Conservation (phyloP, 495 filamentous ascomycete genomes). For the Thermochaetoides thermophila region DNA sequence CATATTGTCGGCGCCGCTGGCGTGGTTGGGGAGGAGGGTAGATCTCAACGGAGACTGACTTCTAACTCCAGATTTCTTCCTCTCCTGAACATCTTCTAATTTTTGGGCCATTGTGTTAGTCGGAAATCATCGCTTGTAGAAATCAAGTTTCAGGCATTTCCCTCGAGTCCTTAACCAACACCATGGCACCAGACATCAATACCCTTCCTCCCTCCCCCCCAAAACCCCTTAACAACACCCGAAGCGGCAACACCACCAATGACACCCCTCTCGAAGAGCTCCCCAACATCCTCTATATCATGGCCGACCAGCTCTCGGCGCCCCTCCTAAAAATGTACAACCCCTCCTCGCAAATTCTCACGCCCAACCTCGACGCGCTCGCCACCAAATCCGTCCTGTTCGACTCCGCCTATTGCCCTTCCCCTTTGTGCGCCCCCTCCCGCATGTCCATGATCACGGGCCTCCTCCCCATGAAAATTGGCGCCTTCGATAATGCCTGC, state of each 20-base stretch:
- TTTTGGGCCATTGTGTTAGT: no score
- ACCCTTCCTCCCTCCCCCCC: constrained; percentile 28
- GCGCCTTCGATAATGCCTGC: constrained; percentile 74
- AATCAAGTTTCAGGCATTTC: no score
- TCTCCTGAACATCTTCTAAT: no score
- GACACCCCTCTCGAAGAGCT: constrained; percentile 9
- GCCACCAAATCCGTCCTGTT: constrained; percentile 68
- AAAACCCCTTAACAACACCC: constrained; percentile 4
- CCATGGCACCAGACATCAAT: constrained; percentile 43
- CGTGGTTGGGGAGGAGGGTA: no score
- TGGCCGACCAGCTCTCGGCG: constrained; percentile 86
- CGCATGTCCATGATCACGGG: constrained; percentile 83
- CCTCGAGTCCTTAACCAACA: no score
- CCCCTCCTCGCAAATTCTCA: constrained; percentile 64
- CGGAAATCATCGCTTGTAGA: no score
- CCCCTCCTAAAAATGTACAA: constrained; percentile 75
- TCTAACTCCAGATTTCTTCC: no score
- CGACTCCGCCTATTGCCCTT: constrained; percentile 78
- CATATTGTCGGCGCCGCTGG: no score
- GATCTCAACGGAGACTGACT: no score
- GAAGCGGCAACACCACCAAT: constrained; percentile 3
- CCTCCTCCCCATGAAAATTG: constrained; percentile 72
- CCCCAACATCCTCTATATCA: constrained; percentile 38
- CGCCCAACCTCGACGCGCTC: constrained; percentile 70
- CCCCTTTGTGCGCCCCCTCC: constrained; percentile 76